A percentile compares a stretch with the other conserved stretches of the same genome.
These are phyloP conservation scores for Solanum appendiculatum DNA, from an alignment of 257 asterid genomes.

Conservation along the genomic window DNA sequence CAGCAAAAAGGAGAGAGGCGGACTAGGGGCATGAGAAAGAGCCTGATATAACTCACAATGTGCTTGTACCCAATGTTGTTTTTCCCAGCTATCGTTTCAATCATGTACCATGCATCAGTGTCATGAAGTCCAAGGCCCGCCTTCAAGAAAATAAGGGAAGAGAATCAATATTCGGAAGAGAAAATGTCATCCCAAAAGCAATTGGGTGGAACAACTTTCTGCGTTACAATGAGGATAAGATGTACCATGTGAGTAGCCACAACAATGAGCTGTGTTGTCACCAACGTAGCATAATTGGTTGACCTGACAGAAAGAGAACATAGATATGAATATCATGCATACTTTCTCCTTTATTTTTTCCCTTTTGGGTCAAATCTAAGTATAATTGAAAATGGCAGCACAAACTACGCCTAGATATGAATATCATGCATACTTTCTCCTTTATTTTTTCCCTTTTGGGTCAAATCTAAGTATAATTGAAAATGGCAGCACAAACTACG, in stretches of 20 bases:
- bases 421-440: too few relatives aligned
- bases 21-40: not conserved
- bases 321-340: not conserved
- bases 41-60: constrained; percentile 50
- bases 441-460: too few relatives aligned
- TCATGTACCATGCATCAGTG: constrained; percentile 85
- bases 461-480: not conserved
- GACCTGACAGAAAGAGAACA: constrained; percentile 48
- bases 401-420: not conserved
- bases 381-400: not conserved
- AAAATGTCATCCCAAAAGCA: not conserved
- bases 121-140: constrained; percentile 95
- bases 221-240: not conserved
- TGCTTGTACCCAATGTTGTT: constrained; percentile 90
- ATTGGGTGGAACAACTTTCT: not conserved
- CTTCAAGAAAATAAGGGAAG: constrained; percentile 30
- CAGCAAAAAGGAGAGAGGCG: not conserved
- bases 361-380: not conserved
- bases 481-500: not conserved
- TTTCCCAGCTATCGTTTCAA: constrained; percentile 93
- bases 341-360: not conserved
- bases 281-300: constrained; percentile 85
- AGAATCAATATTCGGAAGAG: constrained; percentile 15
- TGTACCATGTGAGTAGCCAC: constrained; percentile 87
- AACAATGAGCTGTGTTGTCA: constrained; percentile 76